Conservation (phyloP, 352 stramenopile genomes). For the Pythium oligandrum region DNA sequence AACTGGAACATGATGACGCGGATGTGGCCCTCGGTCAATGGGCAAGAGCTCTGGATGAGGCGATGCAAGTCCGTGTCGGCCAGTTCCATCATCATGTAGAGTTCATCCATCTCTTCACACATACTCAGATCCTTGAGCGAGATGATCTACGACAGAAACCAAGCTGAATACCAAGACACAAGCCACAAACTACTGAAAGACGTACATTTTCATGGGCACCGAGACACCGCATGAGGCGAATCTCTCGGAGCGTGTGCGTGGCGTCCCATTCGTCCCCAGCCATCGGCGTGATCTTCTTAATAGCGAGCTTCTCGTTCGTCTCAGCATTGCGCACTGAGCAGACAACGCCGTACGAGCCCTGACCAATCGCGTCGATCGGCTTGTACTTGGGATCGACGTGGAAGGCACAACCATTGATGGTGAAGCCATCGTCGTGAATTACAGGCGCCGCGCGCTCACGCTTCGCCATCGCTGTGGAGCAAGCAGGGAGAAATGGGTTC, state of each 20-base stretch:
- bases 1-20: constrained; percentile 86
- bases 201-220: constrained; percentile 87
- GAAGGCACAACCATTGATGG: constrained; percentile 80
- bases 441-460: constrained; percentile 51
- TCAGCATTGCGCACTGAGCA: constrained; percentile 78
- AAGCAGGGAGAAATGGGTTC: neutral
- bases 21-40: constrained; percentile 75
- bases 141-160: constrained; percentile 68
- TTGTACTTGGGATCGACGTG: constrained; percentile 81
- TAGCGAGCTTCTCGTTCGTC: constrained; percentile 82
- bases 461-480: constrained; percentile 44
- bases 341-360: constrained; percentile 94
- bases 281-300: constrained; percentile 93
- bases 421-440: constrained; percentile 72
- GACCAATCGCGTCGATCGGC: constrained; percentile 83
- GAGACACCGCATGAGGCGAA: constrained; percentile 87
- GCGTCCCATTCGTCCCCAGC: constrained; percentile 84
- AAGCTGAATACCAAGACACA: neutral
- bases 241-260: constrained; percentile 88
- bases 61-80: constrained; percentile 92
- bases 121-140: constrained; percentile 87
- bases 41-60: constrained; percentile 86
- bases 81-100: constrained; percentile 97
- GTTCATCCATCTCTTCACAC: constrained; percentile 90
- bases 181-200: constrained; percentile 1